phyloP scores from a whole-genome alignment of 208 protist species.

The Leptomonas seymouri region DNA sequence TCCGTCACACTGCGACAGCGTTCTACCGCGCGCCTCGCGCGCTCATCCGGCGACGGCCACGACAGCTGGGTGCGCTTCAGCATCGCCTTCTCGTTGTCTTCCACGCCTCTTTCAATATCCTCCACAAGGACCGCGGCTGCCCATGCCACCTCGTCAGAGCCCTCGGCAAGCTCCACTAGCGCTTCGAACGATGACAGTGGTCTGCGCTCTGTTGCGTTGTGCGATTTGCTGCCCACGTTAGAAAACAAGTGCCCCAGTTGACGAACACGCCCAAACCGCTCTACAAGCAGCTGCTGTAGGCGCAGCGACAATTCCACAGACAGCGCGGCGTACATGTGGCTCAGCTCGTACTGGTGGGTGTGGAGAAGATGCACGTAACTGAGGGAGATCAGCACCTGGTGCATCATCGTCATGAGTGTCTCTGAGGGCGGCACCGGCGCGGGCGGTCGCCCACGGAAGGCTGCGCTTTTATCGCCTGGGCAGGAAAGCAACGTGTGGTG shows the following conservation, averaged over 20 bases:
- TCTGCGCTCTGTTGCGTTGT: background rate
- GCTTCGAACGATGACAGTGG: background rate
- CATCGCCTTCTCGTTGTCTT: background rate
- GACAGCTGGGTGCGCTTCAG: background rate
- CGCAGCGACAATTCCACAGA: constrained; percentile 45
- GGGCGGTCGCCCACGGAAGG: background rate
- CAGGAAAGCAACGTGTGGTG: constrained; percentile 32
- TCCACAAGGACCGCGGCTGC: constrained; percentile 10
- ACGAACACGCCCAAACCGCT: constrained; percentile 3
- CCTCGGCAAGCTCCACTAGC: background rate
- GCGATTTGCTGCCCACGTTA: too few relatives aligned
- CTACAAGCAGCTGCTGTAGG: constrained; percentile 17
- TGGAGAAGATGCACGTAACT: constrained; percentile 68
- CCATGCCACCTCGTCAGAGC: constrained; percentile 1
- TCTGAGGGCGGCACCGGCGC: constrained; percentile 24
- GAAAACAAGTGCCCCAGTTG: background rate
- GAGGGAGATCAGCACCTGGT: constrained; percentile 44
- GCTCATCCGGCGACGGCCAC: background rate
- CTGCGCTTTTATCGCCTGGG: background rate
- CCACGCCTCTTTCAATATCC: background rate
- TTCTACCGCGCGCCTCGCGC: background rate
- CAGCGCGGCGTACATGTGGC: constrained; percentile 66
- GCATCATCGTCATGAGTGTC: constrained; percentile 35
- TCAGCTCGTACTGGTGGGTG: constrained; percentile 47
- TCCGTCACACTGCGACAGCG: constrained; percentile 23